Base-by-base conservation (phyloP, 2,329 filamentous ascomycete genomes). In the Monilinia fructigena region DNA sequence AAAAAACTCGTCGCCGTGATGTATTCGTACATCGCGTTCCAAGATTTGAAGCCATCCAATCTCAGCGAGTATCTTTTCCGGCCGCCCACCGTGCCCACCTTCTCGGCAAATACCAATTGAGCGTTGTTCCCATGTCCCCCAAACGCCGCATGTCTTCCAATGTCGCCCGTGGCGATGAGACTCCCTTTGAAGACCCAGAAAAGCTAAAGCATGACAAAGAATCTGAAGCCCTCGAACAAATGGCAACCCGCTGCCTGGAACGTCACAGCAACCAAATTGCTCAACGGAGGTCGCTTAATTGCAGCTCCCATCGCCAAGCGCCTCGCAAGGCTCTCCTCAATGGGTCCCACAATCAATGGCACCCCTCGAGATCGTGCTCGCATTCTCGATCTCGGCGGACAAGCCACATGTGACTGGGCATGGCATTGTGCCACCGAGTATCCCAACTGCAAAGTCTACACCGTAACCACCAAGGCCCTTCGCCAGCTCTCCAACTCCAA, bases 401-500 rank as follows among this genome's bases (percentile, higher is more conserved):
- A 94, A 75, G 84, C 89, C 0, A 87, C 90, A 18, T 94, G 92
- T 75, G 93, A 96, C 78, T 99, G 95, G 95, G 94, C 91, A 28
- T 99, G 95, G 95, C 89, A 95, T 75, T 90, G 92, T 67, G 93
- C 95, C 0, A 83, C 91, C 59, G 89, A 94, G 76, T 95, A 93
- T 77, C 92, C 91, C 23, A 89, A 92, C 76, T 85, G 91, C 66
- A 93, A 92, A 76, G 86, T 97, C 64, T 96, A 93, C 80, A 97
- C 94, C 0, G 92, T 94, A 65, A 90, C 90, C 48, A 92, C 89
- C 70, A 90, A 90, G 78, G 79, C 87, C 11, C 83, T 89, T 70
- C 85, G 86, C 48, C 89, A 92, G 75, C 80, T 88, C 40, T 87
- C 88, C 73, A 91, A 91, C 77, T 86, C 85, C 68, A 90, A 90